Evolutionary conservation across 2,329 filamentous ascomycete species (phyloP).

Genomic region (Penicillium sp.): DNA sequence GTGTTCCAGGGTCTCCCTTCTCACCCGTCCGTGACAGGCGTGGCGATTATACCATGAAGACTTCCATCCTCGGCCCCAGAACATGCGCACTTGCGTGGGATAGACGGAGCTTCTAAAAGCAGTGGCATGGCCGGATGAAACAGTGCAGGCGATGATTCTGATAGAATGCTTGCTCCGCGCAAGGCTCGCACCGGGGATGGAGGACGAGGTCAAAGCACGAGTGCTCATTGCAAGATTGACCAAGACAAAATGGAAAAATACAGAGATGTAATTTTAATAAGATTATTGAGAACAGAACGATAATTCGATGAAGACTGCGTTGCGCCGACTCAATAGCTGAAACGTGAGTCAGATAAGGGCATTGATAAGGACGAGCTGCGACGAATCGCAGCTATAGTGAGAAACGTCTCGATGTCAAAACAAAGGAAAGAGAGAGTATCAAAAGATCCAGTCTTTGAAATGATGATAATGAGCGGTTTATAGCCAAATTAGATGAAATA

Average conservation of each 20-base stretch:
- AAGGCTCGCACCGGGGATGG: background rate
- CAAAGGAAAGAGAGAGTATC: background rate
- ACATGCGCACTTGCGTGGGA: background rate
- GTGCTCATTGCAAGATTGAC: constrained; percentile 5
- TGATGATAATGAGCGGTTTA: background rate
- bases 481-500: background rate
- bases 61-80: constrained; percentile 8
- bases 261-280: background rate
- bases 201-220: background rate
- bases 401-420: background rate
- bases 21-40: background rate
- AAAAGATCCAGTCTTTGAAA: background rate
- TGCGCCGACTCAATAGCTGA: background rate
- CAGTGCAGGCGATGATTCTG: background rate
- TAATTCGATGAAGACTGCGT: background rate
- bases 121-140: background rate
- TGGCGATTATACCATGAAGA: constrained; percentile 1
- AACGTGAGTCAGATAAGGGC: background rate
- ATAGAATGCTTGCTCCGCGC: background rate
- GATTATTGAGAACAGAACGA: background rate
- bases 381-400: background rate
- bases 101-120: background rate
- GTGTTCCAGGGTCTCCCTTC: background rate
- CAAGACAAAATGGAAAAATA: background rate
- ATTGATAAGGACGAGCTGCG: constrained; percentile 2